Percentiles rank a stretch among this genome's conserved stretches.
Evolutionary conservation across 257 asterid genomes (phyloP).

Genomic region (Solanum clarkiae): DNA sequence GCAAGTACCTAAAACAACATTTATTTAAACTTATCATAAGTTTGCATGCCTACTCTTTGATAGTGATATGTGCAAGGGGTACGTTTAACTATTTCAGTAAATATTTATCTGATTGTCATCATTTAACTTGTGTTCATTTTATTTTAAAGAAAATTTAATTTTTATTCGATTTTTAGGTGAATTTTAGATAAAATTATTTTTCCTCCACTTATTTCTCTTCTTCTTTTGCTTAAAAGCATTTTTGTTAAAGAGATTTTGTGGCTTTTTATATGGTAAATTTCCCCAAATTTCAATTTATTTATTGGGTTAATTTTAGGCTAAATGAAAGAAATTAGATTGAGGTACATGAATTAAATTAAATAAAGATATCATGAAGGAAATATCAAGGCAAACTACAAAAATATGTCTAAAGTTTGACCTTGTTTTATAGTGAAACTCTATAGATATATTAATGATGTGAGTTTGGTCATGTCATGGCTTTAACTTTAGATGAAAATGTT

Average conservation of each 20-base stretch:
- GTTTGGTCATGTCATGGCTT: no score
- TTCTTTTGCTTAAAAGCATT: neutral
- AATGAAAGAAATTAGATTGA: neutral
- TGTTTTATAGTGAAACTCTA: neutral
- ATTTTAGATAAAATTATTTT: neutral
- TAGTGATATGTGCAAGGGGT: neutral
- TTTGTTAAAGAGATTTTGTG: neutral
- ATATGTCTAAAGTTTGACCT: no score
- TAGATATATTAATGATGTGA: neutral
- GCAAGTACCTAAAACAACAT: neutral
- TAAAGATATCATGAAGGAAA: neutral
- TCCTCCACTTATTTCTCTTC: neutral
- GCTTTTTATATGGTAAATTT: neutral
- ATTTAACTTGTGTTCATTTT: neutral
- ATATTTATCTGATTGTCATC: neutral
- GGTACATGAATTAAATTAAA: neutral
- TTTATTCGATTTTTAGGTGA: neutral
- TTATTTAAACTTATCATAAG: neutral
- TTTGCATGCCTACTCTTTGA: neutral
- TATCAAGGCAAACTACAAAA: neutral
- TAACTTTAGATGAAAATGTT: neutral
- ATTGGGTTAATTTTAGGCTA: neutral
- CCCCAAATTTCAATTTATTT: neutral
- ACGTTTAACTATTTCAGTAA: neutral
- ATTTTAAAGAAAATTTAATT: neutral